These are phyloP conservation scores for Mollisiaceae sp. DNA, from an alignment of 2,329 filamentous ascomycete genomes.

Conservation along the genomic window DNA sequence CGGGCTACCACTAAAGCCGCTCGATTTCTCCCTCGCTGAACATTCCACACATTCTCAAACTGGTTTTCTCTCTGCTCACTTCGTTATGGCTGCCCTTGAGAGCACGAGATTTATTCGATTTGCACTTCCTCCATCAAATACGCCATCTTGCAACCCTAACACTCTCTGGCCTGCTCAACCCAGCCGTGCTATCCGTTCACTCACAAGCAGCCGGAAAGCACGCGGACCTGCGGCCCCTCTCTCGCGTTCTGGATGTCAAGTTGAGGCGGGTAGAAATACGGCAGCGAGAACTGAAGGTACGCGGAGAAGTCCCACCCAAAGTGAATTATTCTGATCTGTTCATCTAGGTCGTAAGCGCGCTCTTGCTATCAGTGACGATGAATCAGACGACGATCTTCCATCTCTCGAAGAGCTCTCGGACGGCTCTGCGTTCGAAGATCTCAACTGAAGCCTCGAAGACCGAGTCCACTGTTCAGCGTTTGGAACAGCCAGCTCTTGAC, in stretches of 20 bases:
- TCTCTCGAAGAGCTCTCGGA: constrained; percentile 20
- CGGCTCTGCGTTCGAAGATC: constrained; percentile 19
- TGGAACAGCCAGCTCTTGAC: constrained; percentile 25
- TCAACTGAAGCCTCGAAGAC: constrained; percentile 19
- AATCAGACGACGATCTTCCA: constrained; percentile 22
- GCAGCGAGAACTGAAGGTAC: constrained; percentile 23
- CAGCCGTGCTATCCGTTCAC: constrained; percentile 10
- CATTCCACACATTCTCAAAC: constrained; percentile 25
- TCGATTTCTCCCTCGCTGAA: constrained; percentile 26
- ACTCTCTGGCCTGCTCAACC: constrained; percentile 24
- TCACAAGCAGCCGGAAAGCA: constrained; percentile 23
- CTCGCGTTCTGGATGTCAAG: constrained; percentile 25
- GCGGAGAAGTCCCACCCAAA: constrained; percentile 21
- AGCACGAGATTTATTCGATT: constrained; percentile 27
- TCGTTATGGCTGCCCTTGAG: constrained; percentile 21
- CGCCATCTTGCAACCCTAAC: constrained; percentile 18
- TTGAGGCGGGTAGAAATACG: constrained; percentile 27
- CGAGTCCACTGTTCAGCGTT: constrained; percentile 19
- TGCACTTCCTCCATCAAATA: constrained; percentile 20
- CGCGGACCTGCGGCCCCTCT: constrained; percentile 17
- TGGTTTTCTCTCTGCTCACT: constrained; percentile 18
- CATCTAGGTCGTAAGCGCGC: constrained; percentile 12
- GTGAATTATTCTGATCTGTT: constrained; percentile 19
- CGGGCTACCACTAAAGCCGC: constrained; percentile 25
- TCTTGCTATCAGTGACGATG: constrained; percentile 13